A percentile compares a stretch with the other conserved stretches of the same genome.
These are phyloP conservation scores for Fraxinus pennsylvanica DNA, from an alignment of 257 asterid genomes.

Conservation along the genomic window DNA sequence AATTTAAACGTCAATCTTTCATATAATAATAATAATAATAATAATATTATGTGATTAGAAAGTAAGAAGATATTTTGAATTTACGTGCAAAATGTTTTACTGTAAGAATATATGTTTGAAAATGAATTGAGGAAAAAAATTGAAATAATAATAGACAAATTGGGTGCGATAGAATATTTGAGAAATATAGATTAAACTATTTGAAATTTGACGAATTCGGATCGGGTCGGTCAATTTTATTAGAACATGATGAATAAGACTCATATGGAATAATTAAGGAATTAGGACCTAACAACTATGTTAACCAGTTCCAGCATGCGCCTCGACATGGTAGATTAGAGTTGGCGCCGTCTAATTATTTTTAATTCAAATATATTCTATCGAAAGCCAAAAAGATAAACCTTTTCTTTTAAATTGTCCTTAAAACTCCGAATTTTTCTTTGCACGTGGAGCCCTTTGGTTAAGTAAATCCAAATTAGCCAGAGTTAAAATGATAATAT, in stretches of 20 bases:
- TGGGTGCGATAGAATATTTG: too few relatives aligned
- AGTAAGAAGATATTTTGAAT: too few relatives aligned
- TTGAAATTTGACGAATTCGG: not conserved
- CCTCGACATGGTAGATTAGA: slow-evolving; percentile 44
- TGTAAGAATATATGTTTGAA: too few relatives aligned
- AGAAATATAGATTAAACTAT: too few relatives aligned
- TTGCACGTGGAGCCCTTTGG: not conserved
- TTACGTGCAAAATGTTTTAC: too few relatives aligned
- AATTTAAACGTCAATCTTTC: too few relatives aligned
- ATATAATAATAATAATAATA: too few relatives aligned
- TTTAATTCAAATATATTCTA: not conserved
- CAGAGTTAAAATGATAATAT: not conserved
- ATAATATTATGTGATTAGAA: too few relatives aligned
- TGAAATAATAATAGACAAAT: too few relatives aligned
- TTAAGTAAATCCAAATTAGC: not conserved
- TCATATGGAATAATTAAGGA: not conserved
- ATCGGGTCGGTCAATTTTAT: not conserved
- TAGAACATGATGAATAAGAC: not conserved
- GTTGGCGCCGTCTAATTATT: slow-evolving; percentile 55
- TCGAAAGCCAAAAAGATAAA: not conserved
- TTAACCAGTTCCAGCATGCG: slow-evolving; percentile 22
- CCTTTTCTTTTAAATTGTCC: not conserved
- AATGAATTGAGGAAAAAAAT: too few relatives aligned
- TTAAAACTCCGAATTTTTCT: not conserved
- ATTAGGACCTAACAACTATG: not conserved